Percentiles rank a stretch among this genome's conserved stretches.
These are phyloP conservation scores for Corniculantispora saksenae DNA, from an alignment of 2,329 filamentous ascomycete genomes.

Conservation along the genomic window DNA sequence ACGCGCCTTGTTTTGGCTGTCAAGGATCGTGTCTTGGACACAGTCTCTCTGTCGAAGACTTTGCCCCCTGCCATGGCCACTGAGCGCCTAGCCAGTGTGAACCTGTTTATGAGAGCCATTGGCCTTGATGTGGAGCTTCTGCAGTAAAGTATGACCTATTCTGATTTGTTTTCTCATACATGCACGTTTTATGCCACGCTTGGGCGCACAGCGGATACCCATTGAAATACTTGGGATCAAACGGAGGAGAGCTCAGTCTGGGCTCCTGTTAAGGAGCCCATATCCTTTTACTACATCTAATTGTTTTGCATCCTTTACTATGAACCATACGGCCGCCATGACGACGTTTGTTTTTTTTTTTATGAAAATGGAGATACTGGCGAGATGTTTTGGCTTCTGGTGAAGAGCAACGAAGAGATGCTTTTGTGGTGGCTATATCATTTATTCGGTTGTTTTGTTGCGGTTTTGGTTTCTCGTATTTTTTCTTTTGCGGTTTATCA, in stretches of 20 bases:
- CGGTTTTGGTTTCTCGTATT: constrained; percentile 11
- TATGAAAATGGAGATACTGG: constrained; percentile 9
- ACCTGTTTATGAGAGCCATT: constrained; percentile 97
- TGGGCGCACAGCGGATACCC: constrained; percentile 8
- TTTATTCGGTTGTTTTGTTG: constrained; percentile 4
- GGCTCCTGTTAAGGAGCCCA: not conserved
- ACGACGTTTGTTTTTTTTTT: constrained; percentile 5
- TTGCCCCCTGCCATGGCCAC: constrained; percentile 83
- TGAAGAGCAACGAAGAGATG: not conserved
- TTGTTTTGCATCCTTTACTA: not conserved
- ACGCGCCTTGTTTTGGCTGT: constrained; percentile 91
- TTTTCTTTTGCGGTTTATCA: constrained; percentile 6
- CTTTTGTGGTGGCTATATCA: constrained; percentile 10
- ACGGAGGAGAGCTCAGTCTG: not conserved
- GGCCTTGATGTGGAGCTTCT: constrained; percentile 90
- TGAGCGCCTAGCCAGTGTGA: constrained; percentile 85
- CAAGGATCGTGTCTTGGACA: constrained; percentile 97
- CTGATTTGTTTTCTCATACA: not conserved
- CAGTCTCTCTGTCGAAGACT: constrained; percentile 84
- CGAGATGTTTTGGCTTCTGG: constrained; percentile 14
- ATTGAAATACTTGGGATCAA: constrained; percentile 4
- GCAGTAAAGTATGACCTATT: constrained; percentile 32
- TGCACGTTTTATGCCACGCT: not conserved
- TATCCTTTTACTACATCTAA: not conserved
- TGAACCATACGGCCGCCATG: constrained; percentile 15